phyloP scores from a whole-genome alignment of 176 grass and related monocot species.

The Ampelocalamus luodianensis region DNA sequence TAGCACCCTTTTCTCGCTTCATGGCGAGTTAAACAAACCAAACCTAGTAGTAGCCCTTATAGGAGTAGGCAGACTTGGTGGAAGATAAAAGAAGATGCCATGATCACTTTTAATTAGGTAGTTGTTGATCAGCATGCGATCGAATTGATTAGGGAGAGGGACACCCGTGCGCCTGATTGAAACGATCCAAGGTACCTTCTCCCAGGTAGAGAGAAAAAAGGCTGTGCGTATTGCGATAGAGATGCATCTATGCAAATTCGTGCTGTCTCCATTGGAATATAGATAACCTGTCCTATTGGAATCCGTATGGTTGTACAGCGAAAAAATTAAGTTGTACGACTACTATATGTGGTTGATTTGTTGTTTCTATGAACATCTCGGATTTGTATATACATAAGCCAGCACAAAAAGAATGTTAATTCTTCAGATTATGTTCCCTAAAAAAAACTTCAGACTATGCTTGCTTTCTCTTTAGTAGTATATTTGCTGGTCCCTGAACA shows the following conservation, averaged over 20 bases:
- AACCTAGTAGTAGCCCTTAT: slow-evolving; percentile 4
- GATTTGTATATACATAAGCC: not conserved
- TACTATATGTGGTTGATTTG: slow-evolving; percentile 3
- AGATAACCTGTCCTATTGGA: not conserved
- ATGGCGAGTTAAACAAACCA: slow-evolving; percentile 33
- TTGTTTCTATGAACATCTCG: not conserved
- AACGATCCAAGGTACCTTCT: slow-evolving; percentile 21
- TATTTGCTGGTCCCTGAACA: slow-evolving; percentile 6
- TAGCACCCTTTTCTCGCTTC: not conserved
- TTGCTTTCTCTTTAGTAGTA: not conserved
- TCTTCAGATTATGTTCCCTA: not conserved
- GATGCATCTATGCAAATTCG: slow-evolving; percentile 26
- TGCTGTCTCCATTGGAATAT: slow-evolving; percentile 13
- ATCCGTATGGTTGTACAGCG: not conserved
- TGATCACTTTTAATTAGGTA: slow-evolving; percentile 35
- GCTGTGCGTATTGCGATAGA: slow-evolving; percentile 30
- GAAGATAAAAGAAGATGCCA: slow-evolving; percentile 43
- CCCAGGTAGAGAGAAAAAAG: slow-evolving; percentile 16
- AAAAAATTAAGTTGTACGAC: not conserved
- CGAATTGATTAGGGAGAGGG: slow-evolving; percentile 11
- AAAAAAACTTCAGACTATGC: not conserved
- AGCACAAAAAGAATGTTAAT: not conserved
- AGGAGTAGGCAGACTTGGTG: slow-evolving; percentile 30
- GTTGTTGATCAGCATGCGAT: slow-evolving; percentile 20
- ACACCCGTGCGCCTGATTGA: slow-evolving; percentile 35